Conservation (phyloP, 1,284 basidiomycete genomes). For the Ganoderma sp. region DNA sequence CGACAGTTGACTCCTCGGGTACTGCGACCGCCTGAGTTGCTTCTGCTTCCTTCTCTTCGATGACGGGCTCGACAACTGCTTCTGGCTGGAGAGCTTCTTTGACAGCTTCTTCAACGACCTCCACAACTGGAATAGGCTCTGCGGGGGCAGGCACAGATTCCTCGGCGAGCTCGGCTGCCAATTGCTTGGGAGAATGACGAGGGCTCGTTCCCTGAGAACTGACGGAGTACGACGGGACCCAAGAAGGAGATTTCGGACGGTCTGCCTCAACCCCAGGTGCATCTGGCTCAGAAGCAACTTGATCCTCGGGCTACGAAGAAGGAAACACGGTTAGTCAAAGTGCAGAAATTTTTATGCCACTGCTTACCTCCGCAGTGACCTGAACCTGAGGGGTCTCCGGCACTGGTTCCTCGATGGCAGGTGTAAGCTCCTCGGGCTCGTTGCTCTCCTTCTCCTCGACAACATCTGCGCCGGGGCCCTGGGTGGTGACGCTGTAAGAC, state of each 20-base stretch:
- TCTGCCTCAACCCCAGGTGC: constrained; percentile 15
- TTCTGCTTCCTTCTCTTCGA: constrained; percentile 1
- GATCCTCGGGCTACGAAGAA: constrained; percentile 14
- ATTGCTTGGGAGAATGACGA: constrained; percentile 27
- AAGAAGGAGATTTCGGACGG: constrained; percentile 34
- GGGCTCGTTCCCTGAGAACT: constrained; percentile 40
- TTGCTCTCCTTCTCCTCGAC: constrained; percentile 38
- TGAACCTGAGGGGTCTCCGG: constrained; percentile 21
- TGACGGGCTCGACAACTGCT: neutral
- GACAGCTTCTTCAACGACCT: neutral
- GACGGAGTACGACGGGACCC: constrained; percentile 48
- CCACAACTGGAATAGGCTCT: constrained; percentile 5
- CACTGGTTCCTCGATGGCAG: constrained; percentile 19
- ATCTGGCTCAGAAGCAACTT: constrained; percentile 14
- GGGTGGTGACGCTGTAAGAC: constrained; percentile 48
- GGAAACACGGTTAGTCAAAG: neutral
- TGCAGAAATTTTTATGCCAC: neutral
- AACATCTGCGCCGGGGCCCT: constrained; percentile 41
- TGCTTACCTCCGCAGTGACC: constrained; percentile 26
- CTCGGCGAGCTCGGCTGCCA: constrained; percentile 21
- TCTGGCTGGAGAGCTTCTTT: constrained; percentile 1
- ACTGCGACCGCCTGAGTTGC: constrained; percentile 2
- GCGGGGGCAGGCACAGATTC: neutral
- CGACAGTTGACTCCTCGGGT: constrained; percentile 7
- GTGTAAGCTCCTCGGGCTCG: constrained; percentile 35